phyloP scores from a whole-genome alignment of 768 basidiomycete genomes.

The Boletus eberwhitei region DNA sequence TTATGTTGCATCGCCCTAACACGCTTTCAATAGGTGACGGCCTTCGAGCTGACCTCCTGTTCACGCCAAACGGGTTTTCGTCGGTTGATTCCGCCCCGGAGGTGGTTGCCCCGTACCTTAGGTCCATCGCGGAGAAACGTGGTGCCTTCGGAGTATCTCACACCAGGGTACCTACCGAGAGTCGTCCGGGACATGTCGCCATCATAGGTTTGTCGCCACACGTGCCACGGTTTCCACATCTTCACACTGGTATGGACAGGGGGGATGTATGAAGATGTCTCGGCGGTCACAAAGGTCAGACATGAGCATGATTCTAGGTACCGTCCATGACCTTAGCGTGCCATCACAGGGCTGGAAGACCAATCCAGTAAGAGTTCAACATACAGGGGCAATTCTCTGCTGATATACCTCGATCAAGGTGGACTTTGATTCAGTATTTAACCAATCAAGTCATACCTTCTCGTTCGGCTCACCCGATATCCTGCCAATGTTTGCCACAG shows the following conservation, averaged over 20 bases:
- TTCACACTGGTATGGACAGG: slow-evolving; percentile 36
- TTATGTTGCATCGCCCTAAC: not conserved
- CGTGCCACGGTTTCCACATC: not conserved
- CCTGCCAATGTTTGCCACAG: slow-evolving; percentile 80
- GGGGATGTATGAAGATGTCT: slow-evolving; percentile 90
- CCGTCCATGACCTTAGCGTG: slow-evolving; percentile 1
- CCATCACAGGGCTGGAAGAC: slow-evolving; percentile 73
- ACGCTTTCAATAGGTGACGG: slow-evolving; percentile 59
- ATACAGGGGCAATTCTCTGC: not conserved
- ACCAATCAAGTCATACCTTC: slow-evolving; percentile 72
- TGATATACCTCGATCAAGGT: slow-evolving; percentile 34
- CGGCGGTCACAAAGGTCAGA: slow-evolving; percentile 77
- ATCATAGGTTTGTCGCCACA: slow-evolving; percentile 57
- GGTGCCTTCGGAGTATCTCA: slow-evolving; percentile 85
- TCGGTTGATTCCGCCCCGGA: slow-evolving; percentile 48
- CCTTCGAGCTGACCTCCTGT: slow-evolving; percentile 75
- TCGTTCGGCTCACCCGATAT: slow-evolving; percentile 90
- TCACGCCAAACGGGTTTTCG: slow-evolving; percentile 60
- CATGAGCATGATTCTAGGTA: not conserved
- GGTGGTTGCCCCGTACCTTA: slow-evolving; percentile 70
- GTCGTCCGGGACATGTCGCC: slow-evolving; percentile 84
- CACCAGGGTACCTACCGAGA: slow-evolving; percentile 85
- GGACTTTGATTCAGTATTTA: slow-evolving; percentile 87
- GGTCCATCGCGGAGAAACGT: slow-evolving; percentile 58
- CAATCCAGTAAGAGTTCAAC: slow-evolving; percentile 53